Evolutionary conservation across 352 stramenopile species (phyloP), one percentile per base, ranked within the genome.

Genomic region (Phytopythium oedochilum): DNA sequence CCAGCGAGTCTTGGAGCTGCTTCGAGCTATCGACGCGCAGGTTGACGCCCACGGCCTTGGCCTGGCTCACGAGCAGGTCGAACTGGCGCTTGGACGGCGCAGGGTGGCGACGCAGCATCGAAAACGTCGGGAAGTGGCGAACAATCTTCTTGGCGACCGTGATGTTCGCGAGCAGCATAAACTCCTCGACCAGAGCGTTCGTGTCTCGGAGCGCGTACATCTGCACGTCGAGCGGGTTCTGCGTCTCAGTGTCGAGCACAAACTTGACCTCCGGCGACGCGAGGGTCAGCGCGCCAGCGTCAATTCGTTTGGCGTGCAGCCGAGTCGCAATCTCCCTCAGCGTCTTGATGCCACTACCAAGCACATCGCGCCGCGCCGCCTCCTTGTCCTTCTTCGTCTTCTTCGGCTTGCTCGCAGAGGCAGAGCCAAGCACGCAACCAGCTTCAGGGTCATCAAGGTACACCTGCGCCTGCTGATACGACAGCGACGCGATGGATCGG

Each of bases 101-200:
- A 25, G 94, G 94, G 62, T 99, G 96, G 39, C 96, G 90, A 61
- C 96, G 90, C 22, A 99, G 71, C 57, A 99, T 88, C 0, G 92
- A 97, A 42, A 98, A 90, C 4, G 93, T 98, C 2, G 96, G 96
- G 58, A 97, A 98, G 54, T 97, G 83, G 22, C 92, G 87, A 52
- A 91, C 76, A 32, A 96, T 97, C 58, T 93, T 94, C 74, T 98
- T 99, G 10, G 96, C 90, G 0, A 99, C 97, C 11, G 96, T 98
- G 52, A 99, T 98, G 70, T 99, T 99, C 6, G 96, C 97, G 9
- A 99, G 69, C 29, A 99, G 75, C 97, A 99, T 99, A 55, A 99
- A 99, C 75, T 99, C 97, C 83, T 99, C 97, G 5, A 99, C 97
- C 0, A 99, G 65, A 34, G 86, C 83, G 72, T 99, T 99, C 1